Evolutionary conservation across 805 yeast species (phyloP).

Genomic region (Candida incommunis): DNA sequence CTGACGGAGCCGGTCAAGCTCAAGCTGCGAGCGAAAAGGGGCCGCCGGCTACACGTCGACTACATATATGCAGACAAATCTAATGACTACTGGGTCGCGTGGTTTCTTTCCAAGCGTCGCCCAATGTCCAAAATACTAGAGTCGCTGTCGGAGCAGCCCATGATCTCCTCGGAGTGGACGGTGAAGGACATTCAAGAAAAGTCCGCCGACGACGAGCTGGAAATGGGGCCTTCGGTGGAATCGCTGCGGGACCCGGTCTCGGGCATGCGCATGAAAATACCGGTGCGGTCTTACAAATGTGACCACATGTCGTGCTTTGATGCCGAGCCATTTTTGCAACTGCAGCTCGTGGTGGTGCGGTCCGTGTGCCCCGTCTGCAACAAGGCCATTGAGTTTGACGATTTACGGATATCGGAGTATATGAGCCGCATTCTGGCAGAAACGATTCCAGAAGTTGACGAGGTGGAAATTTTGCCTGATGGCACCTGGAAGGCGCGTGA

Average conservation of each 20-base stretch:
- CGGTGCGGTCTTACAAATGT: constrained; percentile 59
- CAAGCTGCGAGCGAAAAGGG: background rate
- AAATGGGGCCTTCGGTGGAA: constrained; percentile 50
- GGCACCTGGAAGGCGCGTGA: constrained; percentile 51
- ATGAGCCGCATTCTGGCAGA: constrained; percentile 43
- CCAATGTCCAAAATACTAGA: background rate
- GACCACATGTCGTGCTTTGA: constrained; percentile 83
- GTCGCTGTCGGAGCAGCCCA: background rate
- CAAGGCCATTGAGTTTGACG: constrained; percentile 33
- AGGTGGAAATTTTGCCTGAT: constrained; percentile 50
- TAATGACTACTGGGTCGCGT: background rate
- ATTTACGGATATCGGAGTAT: constrained; percentile 63
- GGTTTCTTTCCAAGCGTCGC: background rate
- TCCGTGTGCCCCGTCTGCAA: constrained; percentile 88
- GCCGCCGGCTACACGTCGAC: background rate
- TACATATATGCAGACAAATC: background rate
- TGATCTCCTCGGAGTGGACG: background rate
- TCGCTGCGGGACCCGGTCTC: constrained; percentile 72
- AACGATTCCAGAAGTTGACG: constrained; percentile 44
- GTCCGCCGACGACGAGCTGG: constrained; percentile 57
- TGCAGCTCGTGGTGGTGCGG: constrained; percentile 67
- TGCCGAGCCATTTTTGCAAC: constrained; percentile 52
- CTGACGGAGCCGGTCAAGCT: constrained; percentile 36
- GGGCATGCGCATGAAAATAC: constrained; percentile 51
- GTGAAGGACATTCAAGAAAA: constrained; percentile 25